Evolutionary conservation across 805 yeast genomes (phyloP), one percentile per base, ranked within the genome.

Genomic region (Hanseniaspora osmophila): DNA sequence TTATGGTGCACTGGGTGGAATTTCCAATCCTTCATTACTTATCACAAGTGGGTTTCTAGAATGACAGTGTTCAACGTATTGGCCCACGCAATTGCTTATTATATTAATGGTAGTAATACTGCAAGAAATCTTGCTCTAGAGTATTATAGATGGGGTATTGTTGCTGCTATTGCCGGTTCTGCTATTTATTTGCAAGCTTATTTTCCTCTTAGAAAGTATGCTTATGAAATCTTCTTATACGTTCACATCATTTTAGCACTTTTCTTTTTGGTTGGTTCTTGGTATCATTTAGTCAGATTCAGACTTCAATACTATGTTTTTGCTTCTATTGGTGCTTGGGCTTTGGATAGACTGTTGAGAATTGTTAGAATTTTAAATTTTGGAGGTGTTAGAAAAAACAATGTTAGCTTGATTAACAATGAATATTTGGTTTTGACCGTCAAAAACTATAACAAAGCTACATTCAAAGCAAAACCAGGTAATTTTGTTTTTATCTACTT

Each of bases 31-130:
- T 80, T 83, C 61, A 63, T 76, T 52, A 59, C 67, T 15, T 72
- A 72, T 54, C 94, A 84, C 59, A 76, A 71, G 55, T 75, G 81
- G 79, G 56, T 69, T 37, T 78, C 79, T 1, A 61, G 79, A 49
- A 59, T 68, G 1, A 61, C 68, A 49, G 60, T 51, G 27, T 29
- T 46, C 13, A 32, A 46, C 9, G 40, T 46, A 3, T 37, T 46
- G n/a, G 49, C 44, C 3, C 53, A 51, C 27, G 15, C 48, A 13
- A 47, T 51, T 16, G 43, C 46, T n/a, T 50, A 46, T 40, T 39
- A 45, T 17, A 37, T 44, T 15, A 13, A 13, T 39, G 37, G 18
- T 10, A 38, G 38, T 16, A 45, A 53, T 3, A 48, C 49, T 2
- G 48, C 77, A 75, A 48, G 75, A 74, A 52, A 69, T 54, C 44